These are phyloP conservation scores for Solanum chiquidenum DNA, from an alignment of 257 asterid species.

Conservation along the genomic window DNA sequence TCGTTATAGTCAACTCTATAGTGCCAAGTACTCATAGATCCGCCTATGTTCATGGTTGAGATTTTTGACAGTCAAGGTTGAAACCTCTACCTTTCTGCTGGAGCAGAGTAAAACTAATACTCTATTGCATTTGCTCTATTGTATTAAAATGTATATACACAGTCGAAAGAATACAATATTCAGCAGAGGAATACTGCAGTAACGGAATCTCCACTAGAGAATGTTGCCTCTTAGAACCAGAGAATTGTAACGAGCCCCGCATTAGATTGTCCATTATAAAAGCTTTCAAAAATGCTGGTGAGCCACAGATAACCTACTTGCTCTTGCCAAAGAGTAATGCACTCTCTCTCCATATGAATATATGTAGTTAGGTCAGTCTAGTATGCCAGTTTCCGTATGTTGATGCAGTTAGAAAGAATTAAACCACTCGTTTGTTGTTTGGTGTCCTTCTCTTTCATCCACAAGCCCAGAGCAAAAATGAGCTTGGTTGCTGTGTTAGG, in stretches of 20 bases:
- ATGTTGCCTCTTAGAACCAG: background rate
- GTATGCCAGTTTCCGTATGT: conserved; percentile 16
- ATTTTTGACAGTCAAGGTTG: background rate
- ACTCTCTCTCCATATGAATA: conserved; percentile 12
- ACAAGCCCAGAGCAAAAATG: conserved; percentile 7
- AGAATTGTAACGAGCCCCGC: conserved; percentile 6
- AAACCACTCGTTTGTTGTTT: conserved; percentile 1
- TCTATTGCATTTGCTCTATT: background rate
- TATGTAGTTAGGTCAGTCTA: conserved; percentile 23
- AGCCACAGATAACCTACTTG: background rate
- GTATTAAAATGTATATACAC: background rate
- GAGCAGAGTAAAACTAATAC: background rate
- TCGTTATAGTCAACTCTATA: background rate
- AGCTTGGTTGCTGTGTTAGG: conserved; percentile 9
- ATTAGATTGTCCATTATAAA: conserved; percentile 3
- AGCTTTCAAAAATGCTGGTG: conserved; percentile 17
- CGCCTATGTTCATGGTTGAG: background rate
- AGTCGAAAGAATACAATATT: conserved; percentile 4
- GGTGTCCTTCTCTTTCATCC: background rate
- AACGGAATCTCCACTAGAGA: background rate
- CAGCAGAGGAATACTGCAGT: background rate
- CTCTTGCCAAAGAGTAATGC: conserved; percentile 8
- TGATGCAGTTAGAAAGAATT: conserved; percentile 12
- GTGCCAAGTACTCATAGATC: background rate
- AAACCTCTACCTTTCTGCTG: background rate